Base-by-base conservation (phyloP, 2,329 filamentous ascomycete genomes). In the Penicillium psychrosexuale region DNA sequence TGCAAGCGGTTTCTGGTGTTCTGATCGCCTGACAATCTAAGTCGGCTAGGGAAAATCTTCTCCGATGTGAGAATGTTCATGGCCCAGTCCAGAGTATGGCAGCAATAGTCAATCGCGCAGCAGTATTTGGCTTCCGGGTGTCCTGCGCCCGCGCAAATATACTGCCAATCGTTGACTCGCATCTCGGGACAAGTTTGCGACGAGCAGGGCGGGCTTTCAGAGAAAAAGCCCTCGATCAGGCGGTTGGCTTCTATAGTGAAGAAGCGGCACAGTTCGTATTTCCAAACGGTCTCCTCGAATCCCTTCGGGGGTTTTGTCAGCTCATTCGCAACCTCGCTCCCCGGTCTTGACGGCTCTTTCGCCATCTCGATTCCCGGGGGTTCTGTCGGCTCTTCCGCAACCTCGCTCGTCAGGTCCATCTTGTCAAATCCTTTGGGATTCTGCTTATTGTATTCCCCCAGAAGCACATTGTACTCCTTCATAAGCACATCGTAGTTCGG, bases 131-230 rank as follows among this genome's bases (percentile, higher is more conserved):
- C 39, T 27, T 24, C 11, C 24, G 24, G 8, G 39, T 42, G 39
- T 8, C 39, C 39, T 5, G 39, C 39, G 8, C 39, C 39, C 39
- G 94, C 94, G 77, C 94, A 99, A 45, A 99, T 84, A 69, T 97
- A 99, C 76, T 99, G 94, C 94, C 94, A 99, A 78, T 99, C 93
- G 30, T 90, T 94, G 2, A 94, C 94, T 69, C 94, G 91, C 94
- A 99, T 99, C 76, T 99, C 94, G 31, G 92, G 91, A 69, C 94
- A 99, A 1, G 94, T 97, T 60, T 82, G 81, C 13, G 89, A 84
- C 56, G 91, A 96, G 77, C 94, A 99, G 3, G 93, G 88, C 7
- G 93, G 93, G 40, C 81, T 82, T 74, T 97, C 94, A 70, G 91
- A 90, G 66, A 99, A 91, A 68, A 99, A 93, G 60, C 90, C 91